Base-by-base conservation (phyloP, 2,329 filamentous ascomycete species). In the Harringtonia aguacate region DNA sequence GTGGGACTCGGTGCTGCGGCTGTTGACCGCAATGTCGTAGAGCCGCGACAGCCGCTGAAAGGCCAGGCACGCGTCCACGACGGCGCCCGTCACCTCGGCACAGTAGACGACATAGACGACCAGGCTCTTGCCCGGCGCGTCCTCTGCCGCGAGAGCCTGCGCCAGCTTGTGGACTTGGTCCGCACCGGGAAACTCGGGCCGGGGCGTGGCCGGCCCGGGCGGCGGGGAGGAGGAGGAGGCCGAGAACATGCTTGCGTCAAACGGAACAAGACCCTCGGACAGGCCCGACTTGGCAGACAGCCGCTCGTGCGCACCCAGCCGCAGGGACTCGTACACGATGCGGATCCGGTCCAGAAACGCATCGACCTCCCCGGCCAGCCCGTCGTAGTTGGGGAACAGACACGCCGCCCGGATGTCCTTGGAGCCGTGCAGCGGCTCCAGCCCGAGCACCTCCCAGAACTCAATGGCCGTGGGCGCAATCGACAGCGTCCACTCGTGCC, bases 371-470 rank as follows among this genome's bases (percentile, higher is more conserved):
- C 78, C 73, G 31, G 66, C 60, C 53, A 90, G 65, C 2, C 81
- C 79, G 24, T 75, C 73, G 53, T 76, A 75, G 41, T 73, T 67
- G 0, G 86, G 85, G 50, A 81, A 84, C 2, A 92, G 66, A 55
- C 83, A 86, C 39, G 86, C 73, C 0, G 79, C 74, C 30, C 73
- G 70, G 27, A 92, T 65, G 48, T 90, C 77, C 58, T 94, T 94
- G 8, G 68, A 56, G 0, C 84, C 83, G 46, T 77, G 77, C 9
- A 77, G 76, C 4, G 86, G 86, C 2, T 77, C 77, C 2, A 94
- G 69, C 0, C 85, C 84, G 17, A 94, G 65, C 38, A 81, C 79
- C 56, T 92, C 86, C 87, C 86, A 94, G 55, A 92, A 94, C 1
- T 73, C 66, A 18, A 90, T 66, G 0, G 84, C 82, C 1, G 85